Evolutionary conservation across 208 protist species (phyloP).

Genomic region (Leishmania aethiopica): DNA sequence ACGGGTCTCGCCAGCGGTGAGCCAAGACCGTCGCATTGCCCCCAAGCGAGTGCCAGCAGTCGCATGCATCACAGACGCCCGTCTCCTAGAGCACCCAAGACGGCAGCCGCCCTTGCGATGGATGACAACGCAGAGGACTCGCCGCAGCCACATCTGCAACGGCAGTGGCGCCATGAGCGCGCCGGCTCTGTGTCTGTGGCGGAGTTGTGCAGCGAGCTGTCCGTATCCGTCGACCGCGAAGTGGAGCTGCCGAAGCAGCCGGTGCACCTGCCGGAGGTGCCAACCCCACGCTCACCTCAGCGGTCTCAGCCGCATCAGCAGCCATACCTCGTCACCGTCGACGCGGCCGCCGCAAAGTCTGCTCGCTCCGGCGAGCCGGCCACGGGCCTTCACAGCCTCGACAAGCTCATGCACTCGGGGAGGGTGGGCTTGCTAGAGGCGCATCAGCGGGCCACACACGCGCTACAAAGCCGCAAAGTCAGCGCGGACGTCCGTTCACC

Average conservation of each 20-base stretch:
- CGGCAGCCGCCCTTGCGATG: background rate
- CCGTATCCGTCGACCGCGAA: slow-evolving; percentile 22
- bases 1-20: background rate
- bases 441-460: background rate
- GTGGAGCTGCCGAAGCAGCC: slow-evolving; percentile 21
- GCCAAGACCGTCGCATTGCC: background rate
- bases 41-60: background rate
- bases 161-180: background rate
- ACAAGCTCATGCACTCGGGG: background rate
- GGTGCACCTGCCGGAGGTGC: background rate
- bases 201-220: background rate
- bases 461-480: background rate
- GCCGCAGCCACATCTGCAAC: background rate
- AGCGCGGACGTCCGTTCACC: background rate
- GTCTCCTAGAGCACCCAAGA: background rate
- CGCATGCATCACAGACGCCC: background rate
- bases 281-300: background rate
- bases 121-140: background rate
- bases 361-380: background rate
- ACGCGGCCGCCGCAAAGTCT: background rate
- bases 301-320: slow-evolving; percentile 5
- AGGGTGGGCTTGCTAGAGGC: background rate
- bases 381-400: background rate
- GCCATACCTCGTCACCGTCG: background rate
- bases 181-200: background rate